Evolutionary conservation across 805 yeast species (phyloP).

Genomic region (Metschnikowia matae): DNA sequence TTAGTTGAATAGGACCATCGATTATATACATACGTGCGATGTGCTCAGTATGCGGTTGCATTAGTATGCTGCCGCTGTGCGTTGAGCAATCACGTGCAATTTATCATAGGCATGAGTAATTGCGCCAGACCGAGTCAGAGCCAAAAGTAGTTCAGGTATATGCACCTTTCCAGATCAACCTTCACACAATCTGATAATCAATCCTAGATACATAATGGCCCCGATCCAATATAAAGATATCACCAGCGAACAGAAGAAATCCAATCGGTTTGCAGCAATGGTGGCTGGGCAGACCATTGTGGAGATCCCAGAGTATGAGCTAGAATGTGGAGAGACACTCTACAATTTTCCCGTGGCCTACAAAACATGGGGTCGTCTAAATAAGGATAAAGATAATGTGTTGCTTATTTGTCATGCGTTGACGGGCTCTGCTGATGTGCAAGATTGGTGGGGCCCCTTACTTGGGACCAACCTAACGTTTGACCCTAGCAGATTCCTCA

Average conservation of each 20-base stretch:
- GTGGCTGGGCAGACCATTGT: constrained; percentile 77
- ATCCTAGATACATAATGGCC: not conserved
- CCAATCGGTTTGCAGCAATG: constrained; percentile 65
- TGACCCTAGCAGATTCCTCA: constrained; percentile 83
- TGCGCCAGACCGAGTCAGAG: constrained; percentile 3
- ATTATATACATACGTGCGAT: no score
- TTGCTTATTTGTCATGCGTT: constrained; percentile 93
- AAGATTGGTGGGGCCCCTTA: constrained; percentile 99
- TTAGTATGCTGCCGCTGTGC: not conserved
- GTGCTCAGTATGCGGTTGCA: not conserved
- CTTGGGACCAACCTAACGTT: constrained; percentile 83
- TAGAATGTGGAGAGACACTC: constrained; percentile 80
- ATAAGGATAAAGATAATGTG: constrained; percentile 65
- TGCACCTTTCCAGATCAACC: not conserved
- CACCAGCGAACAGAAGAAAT: constrained; percentile 41
- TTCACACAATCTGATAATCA: not conserved
- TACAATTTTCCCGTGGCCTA: constrained; percentile 84
- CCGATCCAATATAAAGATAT: constrained; percentile 30
- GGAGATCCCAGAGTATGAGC: constrained; percentile 63
- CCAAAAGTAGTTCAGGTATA: not conserved
- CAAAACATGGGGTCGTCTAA: constrained; percentile 91
- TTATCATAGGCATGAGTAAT: constrained; percentile 10
- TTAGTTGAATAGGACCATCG: no score
- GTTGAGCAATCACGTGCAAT: constrained; percentile 11
- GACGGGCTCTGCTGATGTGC: constrained; percentile 91